These are phyloP conservation scores for Durotheca rogersii DNA, from an alignment of 495 filamentous ascomycete species.

Conservation along the genomic window DNA sequence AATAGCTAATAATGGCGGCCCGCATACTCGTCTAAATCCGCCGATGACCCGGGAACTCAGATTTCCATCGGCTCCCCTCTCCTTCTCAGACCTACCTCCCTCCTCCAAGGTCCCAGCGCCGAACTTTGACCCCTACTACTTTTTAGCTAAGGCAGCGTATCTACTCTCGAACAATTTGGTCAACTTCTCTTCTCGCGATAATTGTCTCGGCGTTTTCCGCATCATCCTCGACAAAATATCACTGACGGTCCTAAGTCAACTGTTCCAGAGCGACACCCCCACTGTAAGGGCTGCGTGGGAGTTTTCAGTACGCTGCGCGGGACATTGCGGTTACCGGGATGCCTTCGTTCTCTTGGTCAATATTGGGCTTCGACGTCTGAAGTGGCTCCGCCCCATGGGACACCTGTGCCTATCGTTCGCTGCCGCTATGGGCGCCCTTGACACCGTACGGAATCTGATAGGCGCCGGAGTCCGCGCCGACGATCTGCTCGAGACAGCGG, in stretches of 20 bases:
- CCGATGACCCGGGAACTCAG: not conserved
- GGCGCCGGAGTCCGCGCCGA: slow-evolving; percentile 13
- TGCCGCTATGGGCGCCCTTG: slow-evolving; percentile 4
- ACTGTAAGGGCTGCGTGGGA: slow-evolving; percentile 11
- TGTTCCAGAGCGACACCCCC: slow-evolving; percentile 5
- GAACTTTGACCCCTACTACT: slow-evolving; percentile 7
- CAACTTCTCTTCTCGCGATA: not conserved
- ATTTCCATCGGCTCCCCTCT: not conserved
- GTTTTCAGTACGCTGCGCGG: not conserved
- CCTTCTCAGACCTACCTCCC: not conserved
- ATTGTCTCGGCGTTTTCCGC: not conserved
- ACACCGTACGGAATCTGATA: slow-evolving; percentile 9
- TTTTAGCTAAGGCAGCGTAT: slow-evolving; percentile 8
- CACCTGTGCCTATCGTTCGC: slow-evolving; percentile 4
- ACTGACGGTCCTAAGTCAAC: not conserved
- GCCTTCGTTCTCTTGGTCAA: slow-evolving; percentile 6
- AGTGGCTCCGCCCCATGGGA: slow-evolving; percentile 3
- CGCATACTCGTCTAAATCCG: not conserved
- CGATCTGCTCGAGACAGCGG: not conserved
- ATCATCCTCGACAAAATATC: slow-evolving; percentile 6
- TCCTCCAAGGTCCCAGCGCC: not conserved
- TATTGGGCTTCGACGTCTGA: not conserved
- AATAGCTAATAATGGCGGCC: not conserved
- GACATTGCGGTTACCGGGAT: not conserved
- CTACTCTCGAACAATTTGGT: slow-evolving; percentile 4